Conservation (phyloP, 441 rosid genomes). For the Euphorbia schlechtendalii region DNA sequence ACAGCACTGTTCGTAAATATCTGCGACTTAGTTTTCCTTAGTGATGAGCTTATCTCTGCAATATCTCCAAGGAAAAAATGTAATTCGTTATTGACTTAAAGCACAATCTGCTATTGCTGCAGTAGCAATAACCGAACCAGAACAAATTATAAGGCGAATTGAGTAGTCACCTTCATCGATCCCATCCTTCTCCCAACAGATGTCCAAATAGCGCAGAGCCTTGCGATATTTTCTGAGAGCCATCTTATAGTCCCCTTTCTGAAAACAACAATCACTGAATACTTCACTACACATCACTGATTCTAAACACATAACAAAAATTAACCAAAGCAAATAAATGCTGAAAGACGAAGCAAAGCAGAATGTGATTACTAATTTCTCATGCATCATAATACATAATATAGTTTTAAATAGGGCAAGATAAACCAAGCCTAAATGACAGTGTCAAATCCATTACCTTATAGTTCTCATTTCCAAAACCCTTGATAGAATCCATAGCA, state of each 20-base stretch:
- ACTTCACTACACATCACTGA: not conserved
- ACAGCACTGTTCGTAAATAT: constrained; percentile 90
- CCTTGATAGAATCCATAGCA: constrained; percentile 69
- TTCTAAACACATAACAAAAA: not conserved
- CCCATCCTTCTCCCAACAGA: constrained; percentile 98
- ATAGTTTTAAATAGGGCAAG: not conserved
- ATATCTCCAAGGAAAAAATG: constrained; percentile 9
- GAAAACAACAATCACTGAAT: not conserved
- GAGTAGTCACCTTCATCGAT: constrained; percentile 66
- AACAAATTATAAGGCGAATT: not conserved
- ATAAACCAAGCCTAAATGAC: not conserved
- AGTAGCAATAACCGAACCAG: constrained; percentile 3
- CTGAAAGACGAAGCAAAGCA: not conserved
- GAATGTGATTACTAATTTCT: not conserved
- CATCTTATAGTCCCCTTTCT: constrained; percentile 94
- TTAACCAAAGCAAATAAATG: too few relatives aligned
- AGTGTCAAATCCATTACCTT: constrained; percentile 37
- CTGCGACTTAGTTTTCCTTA: constrained; percentile 87
- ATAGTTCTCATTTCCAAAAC: constrained; percentile 65
- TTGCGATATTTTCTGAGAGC: constrained; percentile 87
- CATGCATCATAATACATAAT: not conserved
- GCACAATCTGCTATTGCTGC: not conserved
- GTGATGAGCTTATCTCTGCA: constrained; percentile 64
- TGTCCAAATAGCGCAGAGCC: constrained; percentile 81
- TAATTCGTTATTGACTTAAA: not conserved